Evolutionary conservation across 1,284 basidiomycete genomes (phyloP), one percentile per base, ranked within the genome.

Genomic region (Boletus smithii): DNA sequence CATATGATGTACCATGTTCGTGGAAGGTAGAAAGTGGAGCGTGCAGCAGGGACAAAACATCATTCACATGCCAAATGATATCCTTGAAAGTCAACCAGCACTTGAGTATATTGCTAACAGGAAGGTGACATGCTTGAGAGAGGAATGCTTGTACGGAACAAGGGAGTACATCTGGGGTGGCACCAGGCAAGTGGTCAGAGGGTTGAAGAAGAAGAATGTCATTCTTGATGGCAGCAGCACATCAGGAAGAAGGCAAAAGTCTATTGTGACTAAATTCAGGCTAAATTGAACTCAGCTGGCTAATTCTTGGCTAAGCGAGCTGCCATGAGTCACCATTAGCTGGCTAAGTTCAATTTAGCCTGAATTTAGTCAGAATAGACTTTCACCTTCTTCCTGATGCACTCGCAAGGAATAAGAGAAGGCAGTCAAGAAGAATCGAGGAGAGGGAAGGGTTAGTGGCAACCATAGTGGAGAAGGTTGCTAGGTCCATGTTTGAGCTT

Each of bases 401-500:
- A n/a, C n/a, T 42, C 0, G 35, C 46, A 18, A 50, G 18, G 3
- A 50, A 50, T 0, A 50, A 3, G 3, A 50, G 11, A 39, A 50
- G 16, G 8, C 11, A 1, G 8, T 51, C 11, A 0, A 50, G 30
- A 18, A 46, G 2, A 3, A 50, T 27, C 0, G 40, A 39, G 6
- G 34, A 27, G 4, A 49, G 13, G 0, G 24, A n/a, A 0, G 24
- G 49, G 39, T 49, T 37, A 24, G 9, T 18, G 3, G 23, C 3
- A 22, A 48, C 8, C n/a, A 22, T 4, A 1, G 5, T 13, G 2
- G 42, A 31, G 14, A 48, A 8, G 1, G n/a, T 26, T 27, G 18
- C 46, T 33, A 48, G 16, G n/a, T 48, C 43, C 35, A 45, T 45
- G 18, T 13, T 23, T n/a, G n/a, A n/a, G n/a, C n/a, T n/a, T n/a